Conservation (phyloP, 331 rosid genomes). For the Malus hybrid region DNA sequence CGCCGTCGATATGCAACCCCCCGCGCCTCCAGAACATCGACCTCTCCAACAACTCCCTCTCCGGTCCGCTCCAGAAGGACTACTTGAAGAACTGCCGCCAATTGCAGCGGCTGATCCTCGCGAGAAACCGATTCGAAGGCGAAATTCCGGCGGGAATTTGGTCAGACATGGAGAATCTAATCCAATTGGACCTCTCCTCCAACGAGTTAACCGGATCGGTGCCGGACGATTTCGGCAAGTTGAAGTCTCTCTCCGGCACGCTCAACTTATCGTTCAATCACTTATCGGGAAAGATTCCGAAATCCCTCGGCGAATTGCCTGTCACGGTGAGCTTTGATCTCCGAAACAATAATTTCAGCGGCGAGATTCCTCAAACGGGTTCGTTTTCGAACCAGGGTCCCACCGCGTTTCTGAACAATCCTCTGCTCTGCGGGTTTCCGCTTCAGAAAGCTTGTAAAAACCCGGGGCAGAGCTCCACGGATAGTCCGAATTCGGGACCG, state of each 20-base stretch:
- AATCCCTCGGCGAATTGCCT: constrained; percentile 66
- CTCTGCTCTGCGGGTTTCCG: constrained; percentile 76
- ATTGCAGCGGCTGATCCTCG: constrained; percentile 60
- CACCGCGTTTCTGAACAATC: constrained; percentile 79
- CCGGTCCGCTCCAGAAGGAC: constrained; percentile 42
- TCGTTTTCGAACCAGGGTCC: constrained; percentile 91
- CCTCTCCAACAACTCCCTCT: constrained; percentile 71
- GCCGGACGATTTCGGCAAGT: constrained; percentile 53
- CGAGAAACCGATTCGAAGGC: constrained; percentile 59
- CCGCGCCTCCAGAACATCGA: constrained; percentile 82
- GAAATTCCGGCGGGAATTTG: constrained; percentile 56
- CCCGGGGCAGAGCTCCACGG: constrained; percentile 32
- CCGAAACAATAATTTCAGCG: constrained; percentile 61
- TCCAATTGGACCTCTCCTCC: constrained; percentile 70
- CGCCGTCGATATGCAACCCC: constrained; percentile 57
- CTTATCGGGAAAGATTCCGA: constrained; percentile 56
- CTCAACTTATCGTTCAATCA: constrained; percentile 90
- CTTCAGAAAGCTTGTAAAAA: constrained; percentile 53
- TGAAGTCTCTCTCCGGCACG: constrained; percentile 67
- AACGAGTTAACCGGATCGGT: constrained; percentile 58
- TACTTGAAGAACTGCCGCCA: constrained; percentile 48
- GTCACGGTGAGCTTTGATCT: constrained; percentile 77
- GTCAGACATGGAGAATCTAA: constrained; percentile 40
- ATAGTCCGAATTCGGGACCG: constrained; percentile 28
- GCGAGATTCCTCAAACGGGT: constrained; percentile 92